Evolutionary conservation across 768 basidiomycete species (phyloP), one percentile per base, ranked within the genome.

Genomic region (Panaeolus papilionaceus): DNA sequence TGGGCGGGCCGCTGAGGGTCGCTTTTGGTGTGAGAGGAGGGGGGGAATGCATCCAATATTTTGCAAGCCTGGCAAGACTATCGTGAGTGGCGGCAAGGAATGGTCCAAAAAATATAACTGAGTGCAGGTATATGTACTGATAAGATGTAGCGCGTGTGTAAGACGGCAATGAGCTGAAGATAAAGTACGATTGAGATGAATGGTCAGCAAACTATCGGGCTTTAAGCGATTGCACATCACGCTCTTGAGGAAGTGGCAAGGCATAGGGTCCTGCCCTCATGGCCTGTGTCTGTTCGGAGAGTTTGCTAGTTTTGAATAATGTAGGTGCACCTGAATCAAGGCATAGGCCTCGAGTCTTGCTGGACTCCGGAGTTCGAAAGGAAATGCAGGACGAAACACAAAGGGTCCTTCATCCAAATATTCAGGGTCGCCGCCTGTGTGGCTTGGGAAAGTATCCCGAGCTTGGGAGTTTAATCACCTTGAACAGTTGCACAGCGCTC

Each of bases 221-320:
- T 58, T 58, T 28, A 58, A 58, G 54, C 54, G 33, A 58, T 58
- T 58, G 54, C 14, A 37, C 26, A 58, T 33, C 54, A 58, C 54
- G 33, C 54, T 37, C 9, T 58, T 28, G 54, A 58, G 54, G 54
- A 58, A 28, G 54, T 37, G n/a, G 54, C 54, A 58, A 58, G 54
- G 54, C 28, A 16, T 58, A 58, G 54, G 54, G 54, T 58, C 54
- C 54, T 28, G 26, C 54, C 54, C 54, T 58, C 54, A 58, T 58
- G 54, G 54, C 20, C 12, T 33, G 26, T 37, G 54, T 58, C 54
- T 58, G 33, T 58, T 58, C 54, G 54, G 54, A 37, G 54, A 58
- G 54, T 23, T 16, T 37, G 12, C 10, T 58, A 12, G 47, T 51
- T 20, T 16, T 58, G 54, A 16, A 58, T 6, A 28, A 28, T 58